Evolutionary conservation across 495 filamentous ascomycete species (phyloP), one percentile per base, ranked within the genome.

Genomic region (Hypoxylon fuscum): DNA sequence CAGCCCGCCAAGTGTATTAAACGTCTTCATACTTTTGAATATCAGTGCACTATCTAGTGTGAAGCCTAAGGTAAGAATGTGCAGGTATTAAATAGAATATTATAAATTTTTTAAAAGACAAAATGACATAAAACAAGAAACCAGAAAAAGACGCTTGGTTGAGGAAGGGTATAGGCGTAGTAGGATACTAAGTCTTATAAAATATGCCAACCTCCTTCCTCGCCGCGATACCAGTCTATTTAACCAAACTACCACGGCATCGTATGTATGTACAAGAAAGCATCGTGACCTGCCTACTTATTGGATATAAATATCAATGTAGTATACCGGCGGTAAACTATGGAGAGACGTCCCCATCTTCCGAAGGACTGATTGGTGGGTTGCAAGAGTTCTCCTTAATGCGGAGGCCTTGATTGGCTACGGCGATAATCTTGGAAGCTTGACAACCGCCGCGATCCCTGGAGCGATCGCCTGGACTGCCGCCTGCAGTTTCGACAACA

Each of bases 1-100:
- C 37, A 70, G 63, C 64, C 45, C 55, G 46, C 63, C 37, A 18
- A 68, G 31, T 18, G 55, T 41, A 55, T 48, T 67, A 44, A 12
- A 63, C n/a, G 45, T 6, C 55, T 5, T 62, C 67, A 69, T 69
- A 31, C 22, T 37, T n/a, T n/a, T n/a, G n/a, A n/a, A n/a, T n/a
- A n/a, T n/a, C n/a, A n/a, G n/a, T n/a, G n/a, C n/a, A n/a, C n/a
- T n/a, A n/a, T n/a, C n/a, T n/a, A n/a, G n/a, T n/a, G n/a, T n/a
- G n/a, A n/a, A n/a, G n/a, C n/a, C n/a, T n/a, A n/a, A n/a, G n/a
- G n/a, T n/a, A n/a, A n/a, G n/a, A n/a, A n/a, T n/a, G n/a, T n/a
- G n/a, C n/a, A n/a, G n/a, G n/a, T n/a, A n/a, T n/a, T n/a, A n/a
- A n/a, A n/a, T n/a, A n/a, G n/a, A n/a, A n/a, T n/a, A n/a, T n/a